Evolutionary conservation across 768 basidiomycete genomes (phyloP), one percentile per base, ranked within the genome.

Genomic region (Sutorius australiensis): DNA sequence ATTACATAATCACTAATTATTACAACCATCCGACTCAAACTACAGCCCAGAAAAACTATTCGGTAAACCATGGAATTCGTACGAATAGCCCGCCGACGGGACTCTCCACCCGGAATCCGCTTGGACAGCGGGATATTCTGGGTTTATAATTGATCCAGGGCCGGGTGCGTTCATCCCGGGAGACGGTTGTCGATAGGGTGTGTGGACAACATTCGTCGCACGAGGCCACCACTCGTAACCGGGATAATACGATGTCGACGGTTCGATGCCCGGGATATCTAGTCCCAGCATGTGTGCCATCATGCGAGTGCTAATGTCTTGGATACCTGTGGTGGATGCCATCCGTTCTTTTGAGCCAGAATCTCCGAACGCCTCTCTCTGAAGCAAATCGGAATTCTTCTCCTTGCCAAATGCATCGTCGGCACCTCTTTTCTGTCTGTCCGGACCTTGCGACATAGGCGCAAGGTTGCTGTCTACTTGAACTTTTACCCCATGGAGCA

Each of bases 221-320:
- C 79, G 77, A 19, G 83, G 80, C 82, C 83, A 86, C 84, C 81
- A 84, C 61, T 84, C 82, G 60, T 81, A 84, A 27, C 81, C 83
- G 43, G 71, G 71, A 49, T 69, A 72, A 50, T 68, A 73, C 37
- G 84, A 82, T 37, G 83, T 75, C 53, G 84, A 83, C 7, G 70
- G 67, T 16, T 74, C 68, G 31, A 84, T 74, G 28, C 82, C 83
- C 41, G 82, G 82, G 54, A 85, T 75, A 63, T 85, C 82, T 21
- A 86, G 67, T 14, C 83, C 84, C 21, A 86, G 69, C 83, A 86
- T 86, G 60, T 85, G 82, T 13, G 84, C 84, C 83, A 86, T 85
- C 52, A 86, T 76, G 43, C 82, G 77, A 32, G 79, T 80, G 55
- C 79, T 80, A 51, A 86, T 71, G 55, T 84, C 84, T 61, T 86